Evolutionary conservation across 441 rosid species (phyloP), one percentile per base, ranked within the genome.

Genomic region (Populus trichocarpa): DNA sequence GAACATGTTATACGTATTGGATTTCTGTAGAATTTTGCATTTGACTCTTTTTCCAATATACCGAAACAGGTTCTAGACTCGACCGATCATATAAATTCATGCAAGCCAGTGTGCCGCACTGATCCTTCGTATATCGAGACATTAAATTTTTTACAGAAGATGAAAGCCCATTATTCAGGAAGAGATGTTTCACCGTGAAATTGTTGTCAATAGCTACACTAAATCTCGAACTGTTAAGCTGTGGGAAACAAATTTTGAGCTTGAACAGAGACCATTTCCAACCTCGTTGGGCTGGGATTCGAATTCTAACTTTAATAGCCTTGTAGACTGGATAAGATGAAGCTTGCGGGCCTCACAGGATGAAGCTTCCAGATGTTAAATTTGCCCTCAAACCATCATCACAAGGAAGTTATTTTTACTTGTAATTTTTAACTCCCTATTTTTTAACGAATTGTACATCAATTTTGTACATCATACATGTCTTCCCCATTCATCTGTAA

Each of bases 21-120:
- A 40, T 38, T 76, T 23, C 46, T 73, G 20, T n/a, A 30, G 12
- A 77, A 71, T 36, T 2, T 25, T 20, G 30, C 7, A 18, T 9
- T 61, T 67, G 61, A 72, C 26, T 61, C 16, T 0, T 61, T 42
- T 50, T 18, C 33, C 65, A 71, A 38, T 12, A 65, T 18, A 68
- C 16, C 12, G 68, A 63, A 82, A 79, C 96, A 96, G 99, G 98
- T 96, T 16, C 84, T 96, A 73, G 94, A 94, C 40, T 92, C 98
- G 23, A 93, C 98, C 74, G 98, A 96, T 85, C 98, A 96, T 80
- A 93, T 96, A 81, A 96, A 96, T 82, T 96, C 98, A 70, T 96
- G 99, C 87, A 94, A 94, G 84, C 99, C 99, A 23, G 81, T 94
- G 42, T 89, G 89, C 86, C 96, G 87, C 25, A 70, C 78, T 0